phyloP scores from a whole-genome alignment of 2,329 filamentous ascomycete species.

The Fusarium heterosporum region DNA sequence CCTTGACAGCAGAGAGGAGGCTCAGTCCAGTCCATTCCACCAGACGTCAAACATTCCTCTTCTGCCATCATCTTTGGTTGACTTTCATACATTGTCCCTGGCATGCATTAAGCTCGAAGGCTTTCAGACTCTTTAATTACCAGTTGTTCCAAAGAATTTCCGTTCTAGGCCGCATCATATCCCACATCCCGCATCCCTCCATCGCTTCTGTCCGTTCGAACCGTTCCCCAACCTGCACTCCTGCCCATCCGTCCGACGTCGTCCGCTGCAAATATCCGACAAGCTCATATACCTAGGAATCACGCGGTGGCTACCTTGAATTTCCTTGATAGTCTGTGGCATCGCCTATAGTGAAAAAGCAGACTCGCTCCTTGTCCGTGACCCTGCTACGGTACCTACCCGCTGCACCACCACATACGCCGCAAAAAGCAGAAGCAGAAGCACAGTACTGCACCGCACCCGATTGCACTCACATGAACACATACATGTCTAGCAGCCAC shows the following conservation, averaged over 20 bases:
- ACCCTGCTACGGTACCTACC: conserved; percentile 37
- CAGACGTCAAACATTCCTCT: conserved; percentile 46
- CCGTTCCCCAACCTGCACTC: conserved; percentile 29
- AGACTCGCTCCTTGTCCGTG: conserved; percentile 32
- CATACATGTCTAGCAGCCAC: conserved; percentile 35
- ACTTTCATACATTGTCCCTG: conserved; percentile 26
- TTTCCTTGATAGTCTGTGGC: conserved; percentile 1
- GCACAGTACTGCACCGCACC: conserved; percentile 38
- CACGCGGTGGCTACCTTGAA: conserved; percentile 17
- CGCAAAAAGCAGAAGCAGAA: conserved; percentile 40
- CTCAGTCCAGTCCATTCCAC: conserved; percentile 45
- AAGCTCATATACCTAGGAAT: conserved; percentile 25
- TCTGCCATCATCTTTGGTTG: conserved; percentile 46
- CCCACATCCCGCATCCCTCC: conserved; percentile 20
- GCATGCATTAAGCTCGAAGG: conserved; percentile 26
- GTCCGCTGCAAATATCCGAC: conserved; percentile 34
- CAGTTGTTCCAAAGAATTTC: conserved; percentile 32
- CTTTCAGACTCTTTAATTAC: conserved; percentile 27
- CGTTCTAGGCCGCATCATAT: conserved; percentile 34
- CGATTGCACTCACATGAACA: conserved; percentile 40
- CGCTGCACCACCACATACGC: conserved; percentile 43
- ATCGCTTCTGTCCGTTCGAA: conserved; percentile 23
- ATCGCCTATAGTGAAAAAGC: conserved; percentile 10
- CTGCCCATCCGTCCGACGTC: conserved; percentile 27
- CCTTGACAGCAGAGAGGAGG: conserved; percentile 13